Evolutionary conservation across 2,329 filamentous ascomycete species (phyloP).

Genomic region (Fusarium hainanense): DNA sequence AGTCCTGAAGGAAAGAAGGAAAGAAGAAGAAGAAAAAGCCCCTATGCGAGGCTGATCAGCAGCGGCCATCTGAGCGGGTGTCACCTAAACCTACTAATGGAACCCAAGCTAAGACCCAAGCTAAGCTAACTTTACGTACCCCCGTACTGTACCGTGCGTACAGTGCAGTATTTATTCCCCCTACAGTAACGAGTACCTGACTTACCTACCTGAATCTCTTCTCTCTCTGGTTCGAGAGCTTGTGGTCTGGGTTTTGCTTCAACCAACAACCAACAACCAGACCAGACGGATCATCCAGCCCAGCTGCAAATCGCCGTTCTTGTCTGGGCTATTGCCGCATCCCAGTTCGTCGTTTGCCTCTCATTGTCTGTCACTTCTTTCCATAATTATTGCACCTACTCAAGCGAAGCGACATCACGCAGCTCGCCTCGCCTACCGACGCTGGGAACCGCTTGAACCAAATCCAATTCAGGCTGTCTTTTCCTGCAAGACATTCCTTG

Average conservation of each 20-base stretch:
- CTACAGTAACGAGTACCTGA: not conserved
- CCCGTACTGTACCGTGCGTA: not conserved
- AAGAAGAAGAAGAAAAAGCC: slow-evolving; percentile 9
- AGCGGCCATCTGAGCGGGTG: slow-evolving; percentile 40
- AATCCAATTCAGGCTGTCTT: not conserved
- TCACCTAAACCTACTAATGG: slow-evolving; percentile 34
- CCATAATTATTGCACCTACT: not conserved
- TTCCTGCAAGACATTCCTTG: slow-evolving; percentile 18
- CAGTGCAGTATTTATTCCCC: not conserved
- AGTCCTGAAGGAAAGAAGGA: slow-evolving; percentile 22
- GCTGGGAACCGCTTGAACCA: slow-evolving; percentile 26
- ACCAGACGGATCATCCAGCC: slow-evolving; percentile 10
- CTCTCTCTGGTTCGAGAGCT: slow-evolving; percentile 13
- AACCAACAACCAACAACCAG: slow-evolving; percentile 12
- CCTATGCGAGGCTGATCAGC: slow-evolving; percentile 48
- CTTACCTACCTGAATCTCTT: slow-evolving; percentile 16
- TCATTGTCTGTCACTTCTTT: slow-evolving; percentile 6
- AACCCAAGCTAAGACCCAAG: not conserved
- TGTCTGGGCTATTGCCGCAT: slow-evolving; percentile 23
- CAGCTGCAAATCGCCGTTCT: slow-evolving; percentile 31
- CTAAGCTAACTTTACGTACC: not conserved
- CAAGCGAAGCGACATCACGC: slow-evolving; percentile 27
- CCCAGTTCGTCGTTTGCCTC: slow-evolving; percentile 11
- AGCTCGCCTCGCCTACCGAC: slow-evolving; percentile 23
- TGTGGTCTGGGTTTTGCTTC: slow-evolving; percentile 6